Base-by-base conservation (phyloP, 1,284 basidiomycete species). In the Puccinia horiana region DNA sequence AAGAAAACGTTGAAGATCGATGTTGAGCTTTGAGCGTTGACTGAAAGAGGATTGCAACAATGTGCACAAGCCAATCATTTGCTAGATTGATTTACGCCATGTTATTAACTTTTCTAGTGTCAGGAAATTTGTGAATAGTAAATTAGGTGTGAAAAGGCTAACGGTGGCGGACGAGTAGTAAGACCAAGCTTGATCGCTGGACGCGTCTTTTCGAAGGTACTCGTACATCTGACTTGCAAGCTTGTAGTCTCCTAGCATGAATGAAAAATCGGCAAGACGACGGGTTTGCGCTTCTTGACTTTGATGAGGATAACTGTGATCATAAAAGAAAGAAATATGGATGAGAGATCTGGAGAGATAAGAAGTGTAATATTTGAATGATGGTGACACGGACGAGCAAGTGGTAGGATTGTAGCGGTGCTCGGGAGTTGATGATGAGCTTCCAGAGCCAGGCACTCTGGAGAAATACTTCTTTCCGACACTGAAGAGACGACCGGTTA, bases 251-350 rank as follows among this genome's bases (percentile, higher is more conserved):
- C 94, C 92, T 0, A 98, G 88, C 84, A 96, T 92, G 72, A 97
- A 97, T 1, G 95, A 92, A 87, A 98, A 96, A 87, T 99, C 97
- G 12, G 95, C 96, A 1, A 99, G 89, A n/a, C 96, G 87, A 9
- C 90, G 86, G 0, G 89, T 88, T 37, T 89, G 87, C 0, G 88
- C 87, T 83, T 89, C 88, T 40, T 88, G 86, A 0, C 89, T 85
- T 29, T 84, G 84, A 69, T 86, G 86, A 0, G 88, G 88, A 83
- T 90, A 90, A 84, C 88, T 88, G 80, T 40, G 47, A 87, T 86
- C 37, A 85, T 85, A 61, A 18, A 58, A 54, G 5, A 12, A 0
- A 77, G 49, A 9, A 82, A 78, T 12, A 72, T 63, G 12, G 26
- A 40, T 63, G 54, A 47, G 67, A 81, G 58, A 83, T 79, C n/a